phyloP scores from a whole-genome alignment of 2,329 filamentous ascomycete species.

The Ceratocystiopsis sp. region DNA sequence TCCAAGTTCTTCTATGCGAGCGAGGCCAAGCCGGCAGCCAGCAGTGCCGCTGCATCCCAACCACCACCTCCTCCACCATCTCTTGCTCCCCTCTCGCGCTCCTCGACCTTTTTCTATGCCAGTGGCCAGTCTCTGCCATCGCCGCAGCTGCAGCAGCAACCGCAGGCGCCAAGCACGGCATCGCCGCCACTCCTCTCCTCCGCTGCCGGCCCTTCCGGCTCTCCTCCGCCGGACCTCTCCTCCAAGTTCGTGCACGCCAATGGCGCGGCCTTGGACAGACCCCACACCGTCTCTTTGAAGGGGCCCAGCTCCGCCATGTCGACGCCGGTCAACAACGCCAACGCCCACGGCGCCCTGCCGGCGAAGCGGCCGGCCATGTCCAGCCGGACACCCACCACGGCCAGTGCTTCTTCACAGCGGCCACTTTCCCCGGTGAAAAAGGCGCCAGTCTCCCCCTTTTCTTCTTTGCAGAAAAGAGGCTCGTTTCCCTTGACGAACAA shows the following conservation, averaged over 20 bases:
- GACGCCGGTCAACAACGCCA: too few relatives aligned
- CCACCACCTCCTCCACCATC: background rate
- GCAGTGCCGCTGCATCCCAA: background rate
- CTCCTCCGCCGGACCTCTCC: conserved; percentile 11
- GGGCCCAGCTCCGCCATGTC: too few relatives aligned
- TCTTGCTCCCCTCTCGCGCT: conserved; percentile 18
- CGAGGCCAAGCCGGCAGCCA: conserved; percentile 33
- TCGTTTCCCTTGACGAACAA: background rate
- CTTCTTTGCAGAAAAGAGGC: conserved; percentile 1
- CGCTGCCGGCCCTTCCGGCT: background rate
- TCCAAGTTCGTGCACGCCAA: conserved; percentile 66
- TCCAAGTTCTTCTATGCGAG: conserved; percentile 87
- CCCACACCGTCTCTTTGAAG: too few relatives aligned
- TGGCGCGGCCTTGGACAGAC: conserved; percentile 21
- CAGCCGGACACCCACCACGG: background rate
- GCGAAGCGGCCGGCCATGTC: background rate
- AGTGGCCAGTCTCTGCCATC: conserved; percentile 27
- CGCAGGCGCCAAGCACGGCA: background rate
- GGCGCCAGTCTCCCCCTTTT: background rate
- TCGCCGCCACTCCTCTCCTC: conserved; percentile 9
- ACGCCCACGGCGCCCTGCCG: too few relatives aligned
- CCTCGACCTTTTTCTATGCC: conserved; percentile 37
- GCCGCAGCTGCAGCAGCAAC: background rate
- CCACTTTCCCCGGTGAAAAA: conserved; percentile 35
- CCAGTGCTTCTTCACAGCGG: conserved; percentile 15